These are phyloP conservation scores for Hericium alpestre DNA, from an alignment of 768 basidiomycete genomes.

Conservation along the genomic window DNA sequence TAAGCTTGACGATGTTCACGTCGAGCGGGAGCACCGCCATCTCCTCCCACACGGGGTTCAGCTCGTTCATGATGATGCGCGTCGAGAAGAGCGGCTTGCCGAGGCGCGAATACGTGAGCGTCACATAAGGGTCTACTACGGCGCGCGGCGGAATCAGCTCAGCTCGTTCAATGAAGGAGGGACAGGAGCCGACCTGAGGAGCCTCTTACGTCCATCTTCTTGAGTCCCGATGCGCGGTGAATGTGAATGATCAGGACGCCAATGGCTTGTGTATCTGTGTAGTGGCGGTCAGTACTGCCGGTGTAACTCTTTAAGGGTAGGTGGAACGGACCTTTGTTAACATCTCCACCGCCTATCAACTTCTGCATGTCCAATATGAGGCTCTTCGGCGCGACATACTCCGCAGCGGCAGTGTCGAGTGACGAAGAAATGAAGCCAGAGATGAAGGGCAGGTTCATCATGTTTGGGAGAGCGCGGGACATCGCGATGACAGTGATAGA, in stretches of 20 bases:
- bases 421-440: slow-evolving; percentile 58
- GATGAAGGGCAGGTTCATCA: slow-evolving; percentile 69
- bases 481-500: slow-evolving; percentile 58
- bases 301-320: too few species aligned
- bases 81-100: slow-evolving; percentile 63
- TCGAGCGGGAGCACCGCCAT: slow-evolving; percentile 52
- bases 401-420: slow-evolving; percentile 50
- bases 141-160: neutral
- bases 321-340: slow-evolving; percentile 29
- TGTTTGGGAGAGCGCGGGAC: slow-evolving; percentile 50
- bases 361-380: slow-evolving; percentile 61
- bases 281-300: too few species aligned
- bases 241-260: slow-evolving; percentile 61
- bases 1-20: slow-evolving; percentile 52
- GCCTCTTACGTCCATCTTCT: slow-evolving; percentile 25
- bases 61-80: slow-evolving; percentile 51
- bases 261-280: slow-evolving; percentile 37
- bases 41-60: slow-evolving; percentile 63
- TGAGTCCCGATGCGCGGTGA: slow-evolving; percentile 46
- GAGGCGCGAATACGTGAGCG: slow-evolving; percentile 53
- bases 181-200: slow-evolving; percentile 23
- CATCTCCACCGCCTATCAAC: slow-evolving; percentile 45
- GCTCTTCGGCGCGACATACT: slow-evolving; percentile 62
- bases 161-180: neutral
- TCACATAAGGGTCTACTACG: slow-evolving; percentile 39